Evolutionary conservation across 2,329 filamentous ascomycete species (phyloP).

Genomic region (Neofusicoccum sp.): DNA sequence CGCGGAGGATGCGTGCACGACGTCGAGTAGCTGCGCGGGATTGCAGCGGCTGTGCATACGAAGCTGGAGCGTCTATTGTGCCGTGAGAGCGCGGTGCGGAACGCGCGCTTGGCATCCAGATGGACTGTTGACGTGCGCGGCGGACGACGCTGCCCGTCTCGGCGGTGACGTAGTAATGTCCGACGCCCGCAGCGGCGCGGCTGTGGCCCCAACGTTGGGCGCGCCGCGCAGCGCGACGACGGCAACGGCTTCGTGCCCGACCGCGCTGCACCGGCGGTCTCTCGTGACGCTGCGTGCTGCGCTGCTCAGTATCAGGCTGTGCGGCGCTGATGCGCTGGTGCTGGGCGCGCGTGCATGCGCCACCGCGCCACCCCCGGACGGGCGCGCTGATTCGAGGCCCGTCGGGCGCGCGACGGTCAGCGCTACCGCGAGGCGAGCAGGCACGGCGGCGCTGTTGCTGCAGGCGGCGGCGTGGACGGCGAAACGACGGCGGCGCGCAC

Average conservation of each 20-base stretch:
- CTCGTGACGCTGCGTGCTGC: background rate
- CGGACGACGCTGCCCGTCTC: too few relatives aligned
- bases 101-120: too few relatives aligned
- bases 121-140: too few relatives aligned
- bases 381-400: background rate
- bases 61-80: too few relatives aligned
- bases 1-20: too few relatives aligned
- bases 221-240: background rate
- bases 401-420: background rate
- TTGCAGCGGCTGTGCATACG: too few relatives aligned
- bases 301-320: slow-evolving; percentile 6
- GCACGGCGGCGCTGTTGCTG: background rate
- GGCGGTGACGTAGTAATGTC: background rate
- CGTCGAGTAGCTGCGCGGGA: too few relatives aligned
- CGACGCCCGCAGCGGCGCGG: background rate
- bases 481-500: too few relatives aligned
- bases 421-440: background rate
- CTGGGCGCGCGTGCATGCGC: background rate
- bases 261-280: too few relatives aligned
- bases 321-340: background rate
- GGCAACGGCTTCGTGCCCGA: background rate
- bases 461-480: background rate
- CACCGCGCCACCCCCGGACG: background rate
- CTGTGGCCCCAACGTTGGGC: background rate
- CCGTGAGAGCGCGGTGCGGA: too few relatives aligned